These are phyloP conservation scores for Sarcodon aspratus DNA, from an alignment of 768 basidiomycete species.

Conservation along the genomic window DNA sequence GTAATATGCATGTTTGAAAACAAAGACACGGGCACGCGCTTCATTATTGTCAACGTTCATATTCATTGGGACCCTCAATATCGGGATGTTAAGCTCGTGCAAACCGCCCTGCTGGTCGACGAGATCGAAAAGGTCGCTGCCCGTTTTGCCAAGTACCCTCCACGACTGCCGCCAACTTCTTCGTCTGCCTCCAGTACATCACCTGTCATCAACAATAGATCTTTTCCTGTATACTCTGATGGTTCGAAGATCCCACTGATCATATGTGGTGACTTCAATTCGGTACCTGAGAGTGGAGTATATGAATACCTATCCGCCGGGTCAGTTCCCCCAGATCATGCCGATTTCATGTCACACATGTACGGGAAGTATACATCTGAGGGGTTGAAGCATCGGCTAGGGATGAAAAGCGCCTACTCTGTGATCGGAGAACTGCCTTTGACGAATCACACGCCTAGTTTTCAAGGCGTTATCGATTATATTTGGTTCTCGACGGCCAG, in stretches of 20 bases:
- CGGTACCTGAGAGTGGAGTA: conserved; percentile 74
- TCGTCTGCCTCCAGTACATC: conserved; percentile 14
- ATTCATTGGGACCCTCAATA: conserved; percentile 89
- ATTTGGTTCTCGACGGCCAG: conserved; percentile 81
- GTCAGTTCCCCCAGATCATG: conserved; percentile 55
- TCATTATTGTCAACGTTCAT: conserved; percentile 86
- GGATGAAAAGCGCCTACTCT: conserved; percentile 79
- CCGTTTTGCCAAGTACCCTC: conserved; percentile 77
- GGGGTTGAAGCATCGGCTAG: conserved; percentile 70
- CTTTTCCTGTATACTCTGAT: conserved; percentile 66
- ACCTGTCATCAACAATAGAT: conserved; percentile 18
- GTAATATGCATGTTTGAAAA: conserved; percentile 82
- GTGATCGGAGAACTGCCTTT: conserved; percentile 47
- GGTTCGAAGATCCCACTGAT: conserved; percentile 85
- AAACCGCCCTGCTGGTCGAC: conserved; percentile 84
- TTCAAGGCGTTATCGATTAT: conserved; percentile 84
- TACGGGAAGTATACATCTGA: conserved; percentile 93
- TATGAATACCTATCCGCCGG: conserved; percentile 85
- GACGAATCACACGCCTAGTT: conserved; percentile 88
- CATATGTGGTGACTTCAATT: conserved; percentile 95
- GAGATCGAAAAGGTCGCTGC: conserved; percentile 85
- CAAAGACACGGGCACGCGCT: conserved; percentile 72
- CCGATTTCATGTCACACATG: conserved; percentile 84
- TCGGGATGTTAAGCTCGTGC: conserved; percentile 95
- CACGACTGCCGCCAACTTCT: conserved; percentile 35